Evolutionary conservation across 352 stramenopile species (phyloP), one percentile per base, ranked within the genome.

Genomic region (Saprolegnia parasitica): DNA sequence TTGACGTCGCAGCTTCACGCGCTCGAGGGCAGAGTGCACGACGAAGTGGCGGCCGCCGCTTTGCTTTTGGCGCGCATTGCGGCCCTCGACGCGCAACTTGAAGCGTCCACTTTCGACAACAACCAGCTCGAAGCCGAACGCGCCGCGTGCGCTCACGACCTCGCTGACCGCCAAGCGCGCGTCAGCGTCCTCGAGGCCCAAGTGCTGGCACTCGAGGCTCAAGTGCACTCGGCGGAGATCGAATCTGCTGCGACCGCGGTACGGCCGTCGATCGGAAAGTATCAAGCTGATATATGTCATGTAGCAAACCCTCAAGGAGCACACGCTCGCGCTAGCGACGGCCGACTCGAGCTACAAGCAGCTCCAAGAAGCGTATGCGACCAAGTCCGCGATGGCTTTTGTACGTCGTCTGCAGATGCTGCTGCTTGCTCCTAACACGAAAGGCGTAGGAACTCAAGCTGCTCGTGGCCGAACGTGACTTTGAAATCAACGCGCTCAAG

Each of bases 11-110:
- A 60, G 11, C 52, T 60, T 24, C 52, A 60, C 35, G 52, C 35
- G 35, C 52, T 60, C 35, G 52, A 60, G 35, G 13, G 52, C 52
- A 60, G 52, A 60, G 52, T 60, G 52, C 52, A 60, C 11, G 52
- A 60, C 11, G 52, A 60, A 60, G 13, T 60, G 24, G 52, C 52
- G 11, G 52, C 52, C 35, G 52, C 52, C 13, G 52, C 52, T n/a
- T 16, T 20, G 13, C 52, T 60, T 3, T 13, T n/a, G 35, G 52
- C 13, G 11, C 52, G 35, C 11, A 40, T 40, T n/a, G 20, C 24
- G 11, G 35, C 24, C 24, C 52, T 60, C 24, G 52, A 60, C 11
- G n/a, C 24, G 3, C 13, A 60, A 9, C 52, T 60, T 3, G 3
- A 15, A n/a, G 13, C 24, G 3, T 15, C 52, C 1, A 35, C 24